These are phyloP conservation scores for Candida takata DNA, from an alignment of 805 yeast genomes.

Conservation along the genomic window DNA sequence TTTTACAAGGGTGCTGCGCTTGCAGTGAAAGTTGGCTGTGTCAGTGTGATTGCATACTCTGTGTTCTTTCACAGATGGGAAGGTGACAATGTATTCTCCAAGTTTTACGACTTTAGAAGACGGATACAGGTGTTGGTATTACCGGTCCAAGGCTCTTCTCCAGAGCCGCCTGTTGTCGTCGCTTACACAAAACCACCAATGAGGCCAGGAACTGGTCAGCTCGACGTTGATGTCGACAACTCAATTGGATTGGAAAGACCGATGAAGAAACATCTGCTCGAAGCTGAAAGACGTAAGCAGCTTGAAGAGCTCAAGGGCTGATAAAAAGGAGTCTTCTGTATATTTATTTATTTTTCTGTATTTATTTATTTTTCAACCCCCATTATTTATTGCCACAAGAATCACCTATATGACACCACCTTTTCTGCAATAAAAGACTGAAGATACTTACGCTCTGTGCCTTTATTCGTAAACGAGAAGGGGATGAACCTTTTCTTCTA, in stretches of 20 bases:
- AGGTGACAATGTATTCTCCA: conserved; percentile 66
- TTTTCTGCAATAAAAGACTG: no score
- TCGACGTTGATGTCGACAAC: conserved; percentile 27
- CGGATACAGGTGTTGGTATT: conserved; percentile 43
- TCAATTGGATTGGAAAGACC: conserved; percentile 55
- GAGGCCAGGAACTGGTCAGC: conserved; percentile 26
- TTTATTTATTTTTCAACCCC: neutral
- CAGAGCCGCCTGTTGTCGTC: conserved; percentile 62
- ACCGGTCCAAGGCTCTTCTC: conserved; percentile 48
- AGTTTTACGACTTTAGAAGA: conserved; percentile 57
- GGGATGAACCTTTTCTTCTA: no score
- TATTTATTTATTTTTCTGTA: conserved; percentile 1
- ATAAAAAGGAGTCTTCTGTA: neutral
- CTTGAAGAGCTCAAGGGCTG: conserved; percentile 55
- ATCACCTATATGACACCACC: no score
- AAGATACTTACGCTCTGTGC: no score
- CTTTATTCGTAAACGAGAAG: no score
- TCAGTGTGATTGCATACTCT: conserved; percentile 46
- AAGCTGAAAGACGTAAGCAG: conserved; percentile 66
- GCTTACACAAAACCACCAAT: conserved; percentile 24
- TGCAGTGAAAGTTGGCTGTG: conserved; percentile 45
- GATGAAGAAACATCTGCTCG: conserved; percentile 61
- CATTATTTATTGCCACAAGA: no score
- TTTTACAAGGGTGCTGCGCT: conserved; percentile 56
- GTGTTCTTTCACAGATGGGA: conserved; percentile 80